Evolutionary conservation across 2,329 filamentous ascomycete species (phyloP).

Genomic region (Epichloe hybrida): DNA sequence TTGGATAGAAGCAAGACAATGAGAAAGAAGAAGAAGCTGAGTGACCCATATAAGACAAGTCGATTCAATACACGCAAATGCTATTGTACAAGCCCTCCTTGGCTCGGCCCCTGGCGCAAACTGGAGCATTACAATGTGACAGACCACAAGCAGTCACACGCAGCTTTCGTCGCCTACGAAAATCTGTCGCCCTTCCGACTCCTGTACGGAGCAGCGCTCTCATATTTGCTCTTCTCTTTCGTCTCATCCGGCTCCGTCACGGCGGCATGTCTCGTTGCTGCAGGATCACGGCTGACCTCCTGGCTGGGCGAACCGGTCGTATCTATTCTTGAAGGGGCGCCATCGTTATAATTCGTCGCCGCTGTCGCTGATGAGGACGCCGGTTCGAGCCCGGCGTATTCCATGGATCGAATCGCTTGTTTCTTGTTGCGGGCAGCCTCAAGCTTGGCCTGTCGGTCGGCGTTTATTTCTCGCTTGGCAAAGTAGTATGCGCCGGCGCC

Average conservation of each 20-base stretch:
- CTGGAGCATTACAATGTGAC: neutral
- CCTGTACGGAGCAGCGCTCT: slow-evolving; percentile 61
- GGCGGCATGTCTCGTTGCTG: slow-evolving; percentile 69
- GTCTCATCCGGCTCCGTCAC: slow-evolving; percentile 54
- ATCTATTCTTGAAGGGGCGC: slow-evolving; percentile 44
- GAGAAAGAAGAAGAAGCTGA: neutral
- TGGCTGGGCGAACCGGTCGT: slow-evolving; percentile 49
- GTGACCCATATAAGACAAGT: neutral
- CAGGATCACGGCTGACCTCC: slow-evolving; percentile 67
- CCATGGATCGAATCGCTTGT: slow-evolving; percentile 41
- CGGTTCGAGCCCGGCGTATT: slow-evolving; percentile 29
- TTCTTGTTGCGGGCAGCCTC: slow-evolving; percentile 54
- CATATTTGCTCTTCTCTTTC: slow-evolving; percentile 78
- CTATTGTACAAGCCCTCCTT: neutral
- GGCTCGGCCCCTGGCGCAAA: neutral
- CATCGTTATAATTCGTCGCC: slow-evolving; percentile 16
- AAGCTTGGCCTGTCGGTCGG: slow-evolving; percentile 62
- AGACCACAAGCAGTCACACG: neutral
- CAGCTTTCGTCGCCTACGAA: slow-evolving; percentile 26
- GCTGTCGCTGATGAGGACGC: slow-evolving; percentile 22
- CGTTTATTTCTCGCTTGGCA: slow-evolving; percentile 88
- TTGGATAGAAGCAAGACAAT: neutral
- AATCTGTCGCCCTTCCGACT: slow-evolving; percentile 82
- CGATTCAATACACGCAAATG: neutral
- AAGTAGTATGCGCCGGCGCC: slow-evolving; percentile 91